A percentile compares a stretch with the other conserved stretches of the same genome.
phyloP scores from a whole-genome alignment of 495 filamentous ascomycete genomes.

The Clohesyomyces aquaticus region DNA sequence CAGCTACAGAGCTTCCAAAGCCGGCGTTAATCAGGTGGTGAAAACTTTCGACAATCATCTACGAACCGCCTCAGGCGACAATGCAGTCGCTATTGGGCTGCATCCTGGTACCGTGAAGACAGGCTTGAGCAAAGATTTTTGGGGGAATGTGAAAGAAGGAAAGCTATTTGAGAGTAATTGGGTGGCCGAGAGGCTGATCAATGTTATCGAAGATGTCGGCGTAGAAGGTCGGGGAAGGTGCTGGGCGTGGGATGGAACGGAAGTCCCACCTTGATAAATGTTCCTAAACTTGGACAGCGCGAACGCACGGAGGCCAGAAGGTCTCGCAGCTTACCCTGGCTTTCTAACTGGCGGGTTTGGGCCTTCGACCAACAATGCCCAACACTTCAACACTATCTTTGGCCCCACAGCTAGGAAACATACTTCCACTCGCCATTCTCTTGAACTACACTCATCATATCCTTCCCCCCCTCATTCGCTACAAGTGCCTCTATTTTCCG shows the following conservation, averaged over 20 bases:
- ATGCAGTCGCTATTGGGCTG: slow-evolving; percentile 68
- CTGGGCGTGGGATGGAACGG: slow-evolving; percentile 49
- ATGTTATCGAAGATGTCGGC: slow-evolving; percentile 51
- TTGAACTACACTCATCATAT: neutral
- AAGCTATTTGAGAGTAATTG: slow-evolving; percentile 66
- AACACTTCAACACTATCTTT: too few species aligned
- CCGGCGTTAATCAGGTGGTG: slow-evolving; percentile 66
- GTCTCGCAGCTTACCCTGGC: too few species aligned
- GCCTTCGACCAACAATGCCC: too few species aligned
- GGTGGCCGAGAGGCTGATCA: slow-evolving; percentile 62
- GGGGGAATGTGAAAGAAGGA: slow-evolving; percentile 59
- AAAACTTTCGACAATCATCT: slow-evolving; percentile 77
- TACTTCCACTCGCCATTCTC: neutral
- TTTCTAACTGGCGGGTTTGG: too few species aligned
- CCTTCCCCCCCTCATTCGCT: neutral
- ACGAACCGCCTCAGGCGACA: slow-evolving; percentile 55
- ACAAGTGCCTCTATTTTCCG: too few species aligned
- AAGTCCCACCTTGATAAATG: slow-evolving; percentile 62
- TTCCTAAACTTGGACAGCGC: too few species aligned
- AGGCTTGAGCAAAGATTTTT: slow-evolving; percentile 72
- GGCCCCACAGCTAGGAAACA: too few species aligned
- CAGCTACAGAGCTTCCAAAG: slow-evolving; percentile 49
- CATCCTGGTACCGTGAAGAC: slow-evolving; percentile 86
- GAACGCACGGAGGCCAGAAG: too few species aligned
- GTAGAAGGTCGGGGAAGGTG: slow-evolving; percentile 37